Evolutionary conservation across 345 rosid species (phyloP).

Genomic region (Rhodamnia rubescens): DNA sequence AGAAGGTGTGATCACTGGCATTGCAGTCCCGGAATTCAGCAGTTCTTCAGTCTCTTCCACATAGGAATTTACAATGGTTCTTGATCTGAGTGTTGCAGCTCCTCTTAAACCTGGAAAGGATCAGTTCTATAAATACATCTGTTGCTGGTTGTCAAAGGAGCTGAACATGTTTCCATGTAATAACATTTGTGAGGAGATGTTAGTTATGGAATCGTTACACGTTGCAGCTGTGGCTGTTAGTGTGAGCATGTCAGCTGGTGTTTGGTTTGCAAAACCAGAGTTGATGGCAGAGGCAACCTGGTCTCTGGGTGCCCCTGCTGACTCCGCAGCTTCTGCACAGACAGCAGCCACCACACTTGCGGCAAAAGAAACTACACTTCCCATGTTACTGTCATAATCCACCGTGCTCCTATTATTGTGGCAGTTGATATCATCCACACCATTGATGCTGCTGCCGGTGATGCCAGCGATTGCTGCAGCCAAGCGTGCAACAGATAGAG

Average conservation of each 20-base stretch:
- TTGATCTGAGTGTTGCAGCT: slow-evolving; percentile 10
- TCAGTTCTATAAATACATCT: not conserved
- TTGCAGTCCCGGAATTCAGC: slow-evolving; percentile 1
- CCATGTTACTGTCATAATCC: not conserved
- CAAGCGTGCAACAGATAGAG: slow-evolving; percentile 8
- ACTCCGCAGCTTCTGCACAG: slow-evolving; percentile 13
- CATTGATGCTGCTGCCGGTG: slow-evolving; percentile 1
- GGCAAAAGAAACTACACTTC: slow-evolving; percentile 2
- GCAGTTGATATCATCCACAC: not conserved
- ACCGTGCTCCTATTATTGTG: not conserved
- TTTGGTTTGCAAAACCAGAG: slow-evolving; percentile 6
- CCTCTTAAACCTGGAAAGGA: slow-evolving; percentile 7
- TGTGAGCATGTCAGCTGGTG: slow-evolving; percentile 7
- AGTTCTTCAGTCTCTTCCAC: not conserved
- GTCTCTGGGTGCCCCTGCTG: slow-evolving; percentile 5
- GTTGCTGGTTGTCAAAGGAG: not conserved
- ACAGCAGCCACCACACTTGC: slow-evolving; percentile 10
- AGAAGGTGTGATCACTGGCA: not conserved
- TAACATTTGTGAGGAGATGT: not conserved
- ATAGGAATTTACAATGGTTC: not conserved
- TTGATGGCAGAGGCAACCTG: slow-evolving; percentile 6
- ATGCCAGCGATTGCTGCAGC: slow-evolving; percentile 12
- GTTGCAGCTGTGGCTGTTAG: slow-evolving; percentile 13
- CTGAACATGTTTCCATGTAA: not conserved
- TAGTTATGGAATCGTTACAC: not conserved